phyloP scores from a whole-genome alignment of 257 asterid genomes.

The Solanum chiquidenum region DNA sequence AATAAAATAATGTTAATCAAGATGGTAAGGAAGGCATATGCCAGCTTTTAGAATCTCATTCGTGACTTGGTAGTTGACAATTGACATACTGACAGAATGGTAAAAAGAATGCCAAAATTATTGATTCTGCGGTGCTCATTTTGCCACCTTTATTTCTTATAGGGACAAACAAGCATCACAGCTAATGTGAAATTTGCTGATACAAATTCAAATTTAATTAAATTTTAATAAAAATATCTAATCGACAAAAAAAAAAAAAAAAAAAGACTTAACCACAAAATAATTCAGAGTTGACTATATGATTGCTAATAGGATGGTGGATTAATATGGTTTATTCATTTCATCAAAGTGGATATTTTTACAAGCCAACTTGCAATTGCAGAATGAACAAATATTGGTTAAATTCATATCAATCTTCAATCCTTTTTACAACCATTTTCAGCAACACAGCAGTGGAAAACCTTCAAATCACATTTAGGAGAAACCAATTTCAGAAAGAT shows the following conservation, averaged over 20 bases:
- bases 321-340: neutral
- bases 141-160: neutral
- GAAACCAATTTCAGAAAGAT: constrained; percentile 50
- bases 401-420: constrained; percentile 8
- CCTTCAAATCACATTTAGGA: constrained; percentile 53
- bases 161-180: neutral
- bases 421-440: constrained; percentile 12
- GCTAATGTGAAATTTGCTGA: too few species aligned
- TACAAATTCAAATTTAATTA: too few species aligned
- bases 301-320: neutral
- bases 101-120: neutral
- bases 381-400: neutral
- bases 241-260: too few species aligned
- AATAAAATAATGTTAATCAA: neutral
- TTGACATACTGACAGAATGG: neutral
- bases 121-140: neutral
- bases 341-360: neutral
- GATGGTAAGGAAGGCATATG: neutral
- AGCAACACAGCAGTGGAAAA: constrained; percentile 27
- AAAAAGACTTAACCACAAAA: neutral
- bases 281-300: neutral
- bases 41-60: neutral
- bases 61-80: neutral
- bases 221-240: too few species aligned
- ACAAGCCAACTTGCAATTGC: neutral